Evolutionary conservation across 306 rosid genomes (phyloP).

Genomic region (Cucurbita pepo): DNA sequence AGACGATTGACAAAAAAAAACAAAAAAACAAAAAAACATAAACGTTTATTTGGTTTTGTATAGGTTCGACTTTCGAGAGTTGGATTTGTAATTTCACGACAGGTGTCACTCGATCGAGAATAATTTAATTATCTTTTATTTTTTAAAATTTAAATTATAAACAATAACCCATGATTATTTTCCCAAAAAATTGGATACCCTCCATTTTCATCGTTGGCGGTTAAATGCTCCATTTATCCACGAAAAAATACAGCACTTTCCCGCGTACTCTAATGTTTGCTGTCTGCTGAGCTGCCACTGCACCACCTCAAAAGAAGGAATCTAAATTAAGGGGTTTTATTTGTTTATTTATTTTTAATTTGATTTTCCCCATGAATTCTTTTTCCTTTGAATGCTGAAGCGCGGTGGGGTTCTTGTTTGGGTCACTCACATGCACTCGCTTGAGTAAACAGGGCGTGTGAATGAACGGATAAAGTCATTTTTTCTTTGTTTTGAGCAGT

Average conservation of each 20-base stretch:
- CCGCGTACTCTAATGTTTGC: background rate
- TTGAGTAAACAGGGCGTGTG: background rate
- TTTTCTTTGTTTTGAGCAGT: slow-evolving; percentile 1
- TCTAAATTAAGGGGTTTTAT: background rate
- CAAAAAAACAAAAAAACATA: no score
- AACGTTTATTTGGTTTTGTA: no score
- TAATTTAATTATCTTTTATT: no score
- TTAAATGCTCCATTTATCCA: background rate
- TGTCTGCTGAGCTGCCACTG: background rate
- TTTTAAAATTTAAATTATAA: no score
- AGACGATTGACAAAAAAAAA: no score
- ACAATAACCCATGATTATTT: no score
- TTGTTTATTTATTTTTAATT: background rate
- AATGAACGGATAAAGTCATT: background rate
- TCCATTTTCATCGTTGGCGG: background rate
- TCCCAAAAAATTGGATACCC: background rate
- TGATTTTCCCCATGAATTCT: background rate
- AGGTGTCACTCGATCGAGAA: no score
- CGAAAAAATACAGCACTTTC: background rate
- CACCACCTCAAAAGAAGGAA: slow-evolving; percentile 1
- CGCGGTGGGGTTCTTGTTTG: background rate
- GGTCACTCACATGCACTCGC: slow-evolving; percentile 1
- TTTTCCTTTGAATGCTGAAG: background rate
- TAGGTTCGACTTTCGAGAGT: no score
- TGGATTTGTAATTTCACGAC: no score